phyloP scores from a whole-genome alignment of 2,329 filamentous ascomycete genomes.

The Trichoderma sp. region DNA sequence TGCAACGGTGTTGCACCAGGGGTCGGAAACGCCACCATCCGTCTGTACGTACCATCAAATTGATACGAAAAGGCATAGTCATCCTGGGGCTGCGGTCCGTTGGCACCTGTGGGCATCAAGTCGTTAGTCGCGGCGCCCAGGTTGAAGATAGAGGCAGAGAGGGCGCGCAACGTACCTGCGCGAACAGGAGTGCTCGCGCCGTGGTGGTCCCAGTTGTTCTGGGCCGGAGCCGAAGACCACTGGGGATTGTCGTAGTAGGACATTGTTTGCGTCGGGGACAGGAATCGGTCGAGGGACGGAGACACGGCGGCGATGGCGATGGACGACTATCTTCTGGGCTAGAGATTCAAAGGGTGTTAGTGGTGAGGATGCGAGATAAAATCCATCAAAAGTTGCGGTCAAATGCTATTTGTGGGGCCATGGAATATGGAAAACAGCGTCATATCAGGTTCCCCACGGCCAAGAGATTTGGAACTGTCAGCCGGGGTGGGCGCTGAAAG shows the following conservation, averaged over 20 bases:
- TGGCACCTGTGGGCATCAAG: conserved; percentile 59
- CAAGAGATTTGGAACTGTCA: background rate
- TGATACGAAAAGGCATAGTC: conserved; percentile 84
- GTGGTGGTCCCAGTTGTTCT: conserved; percentile 51
- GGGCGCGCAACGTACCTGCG: conserved; percentile 36
- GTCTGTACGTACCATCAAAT: conserved; percentile 74
- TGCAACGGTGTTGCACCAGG: background rate
- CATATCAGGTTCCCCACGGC: conserved; percentile 18
- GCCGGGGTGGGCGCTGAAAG: conserved; percentile 5
- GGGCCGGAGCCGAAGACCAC: conserved; percentile 40
- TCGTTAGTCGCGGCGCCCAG: conserved; percentile 17
- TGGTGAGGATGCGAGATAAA: conserved; percentile 19
- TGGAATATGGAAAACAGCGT: conserved; percentile 15
- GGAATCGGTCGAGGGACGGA: conserved; percentile 9
- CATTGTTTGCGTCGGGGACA: conserved; percentile 33
- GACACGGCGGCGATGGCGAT: background rate
- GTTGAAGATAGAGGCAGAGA: background rate
- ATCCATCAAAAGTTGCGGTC: conserved; percentile 21
- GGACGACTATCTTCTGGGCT: background rate
- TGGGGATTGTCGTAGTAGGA: conserved; percentile 50
- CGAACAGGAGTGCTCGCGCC: conserved; percentile 44
- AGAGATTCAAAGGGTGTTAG: background rate
- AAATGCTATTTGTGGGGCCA: conserved; percentile 22
- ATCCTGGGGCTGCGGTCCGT: conserved; percentile 71
- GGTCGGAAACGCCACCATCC: background rate